Percentiles rank a stretch among this genome's conserved stretches.
These are phyloP conservation scores for Globisporangium acanthophoron DNA, from an alignment of 352 stramenopile species.

Conservation along the genomic window DNA sequence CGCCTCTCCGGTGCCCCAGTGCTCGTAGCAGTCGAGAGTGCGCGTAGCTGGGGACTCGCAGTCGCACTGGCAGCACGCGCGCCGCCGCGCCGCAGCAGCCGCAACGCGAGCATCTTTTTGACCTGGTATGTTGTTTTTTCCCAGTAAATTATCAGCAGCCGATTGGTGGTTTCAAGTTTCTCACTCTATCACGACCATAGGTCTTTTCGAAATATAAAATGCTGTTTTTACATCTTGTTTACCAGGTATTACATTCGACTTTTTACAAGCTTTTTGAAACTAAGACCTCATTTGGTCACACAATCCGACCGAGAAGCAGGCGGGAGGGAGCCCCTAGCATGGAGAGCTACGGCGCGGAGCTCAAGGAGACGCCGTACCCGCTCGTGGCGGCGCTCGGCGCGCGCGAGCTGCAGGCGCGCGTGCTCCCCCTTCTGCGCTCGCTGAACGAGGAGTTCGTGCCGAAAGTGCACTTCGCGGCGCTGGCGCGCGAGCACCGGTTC, in stretches of 20 bases:
- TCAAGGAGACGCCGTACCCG: constrained; percentile 86
- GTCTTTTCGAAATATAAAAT: too few relatives aligned
- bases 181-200: background rate
- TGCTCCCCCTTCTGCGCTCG: constrained; percentile 55
- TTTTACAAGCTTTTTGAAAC: too few relatives aligned
- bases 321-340: constrained; percentile 22
- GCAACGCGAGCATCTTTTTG: background rate
- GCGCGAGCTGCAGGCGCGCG: constrained; percentile 67
- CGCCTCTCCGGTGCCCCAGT: constrained; percentile 16
- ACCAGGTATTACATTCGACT: background rate
- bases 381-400: constrained; percentile 75
- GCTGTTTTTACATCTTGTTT: too few relatives aligned
- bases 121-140: too few relatives aligned
- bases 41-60: background rate
- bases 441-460: constrained; percentile 83
- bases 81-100: background rate
- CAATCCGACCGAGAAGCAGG: too few relatives aligned
- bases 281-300: too few relatives aligned
- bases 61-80: background rate
- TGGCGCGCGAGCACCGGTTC: constrained; percentile 74
- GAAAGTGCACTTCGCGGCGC: constrained; percentile 67
- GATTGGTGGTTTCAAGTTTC: background rate
- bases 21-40: constrained; percentile 1
- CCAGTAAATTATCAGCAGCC: too few relatives aligned
- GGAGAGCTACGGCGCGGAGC: constrained; percentile 78